A percentile compares a stretch with the other conserved stretches of the same genome.
Conservation (phyloP, 2,329 filamentous ascomycete species). For the Ophiostoma triangulosporum region DNA sequence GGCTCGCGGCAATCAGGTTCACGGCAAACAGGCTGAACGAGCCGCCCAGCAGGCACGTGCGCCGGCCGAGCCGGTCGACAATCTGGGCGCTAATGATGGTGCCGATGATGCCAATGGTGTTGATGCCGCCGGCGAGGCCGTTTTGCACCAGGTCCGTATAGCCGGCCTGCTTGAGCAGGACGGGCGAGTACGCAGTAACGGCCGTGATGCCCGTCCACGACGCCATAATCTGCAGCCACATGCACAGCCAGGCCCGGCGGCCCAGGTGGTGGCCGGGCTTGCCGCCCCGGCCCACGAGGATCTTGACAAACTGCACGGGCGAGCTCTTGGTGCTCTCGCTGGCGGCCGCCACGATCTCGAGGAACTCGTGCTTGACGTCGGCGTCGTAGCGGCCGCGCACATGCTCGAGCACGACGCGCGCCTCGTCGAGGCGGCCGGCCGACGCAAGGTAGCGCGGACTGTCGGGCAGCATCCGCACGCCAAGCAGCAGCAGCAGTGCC, state of each 20-base stretch:
- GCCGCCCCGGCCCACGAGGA: constrained; percentile 23
- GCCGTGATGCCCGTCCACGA: constrained; percentile 31
- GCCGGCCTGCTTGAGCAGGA: constrained; percentile 21
- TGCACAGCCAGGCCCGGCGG: constrained; percentile 26
- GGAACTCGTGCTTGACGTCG: constrained; percentile 27
- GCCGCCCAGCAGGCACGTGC: constrained; percentile 26
- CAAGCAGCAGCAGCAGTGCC: constrained; percentile 25
- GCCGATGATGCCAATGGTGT: constrained; percentile 36
- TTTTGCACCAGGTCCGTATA: constrained; percentile 28
- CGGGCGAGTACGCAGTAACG: constrained; percentile 25
- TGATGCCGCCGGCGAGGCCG: constrained; percentile 35
- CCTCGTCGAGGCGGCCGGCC: constrained; percentile 18
- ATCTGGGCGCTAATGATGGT: constrained; percentile 37
- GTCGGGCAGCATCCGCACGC: constrained; percentile 30
- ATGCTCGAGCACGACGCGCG: constrained; percentile 18
- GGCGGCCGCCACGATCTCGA: constrained; percentile 27
- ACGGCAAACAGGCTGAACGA: constrained; percentile 26
- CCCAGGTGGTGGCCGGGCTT: constrained; percentile 24
- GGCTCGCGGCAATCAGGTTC: constrained; percentile 25
- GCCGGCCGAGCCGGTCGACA: constrained; percentile 34
- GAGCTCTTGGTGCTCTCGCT: constrained; percentile 24
- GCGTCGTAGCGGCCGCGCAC: constrained; percentile 21
- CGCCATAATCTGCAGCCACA: constrained; percentile 29
- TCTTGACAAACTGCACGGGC: constrained; percentile 26
- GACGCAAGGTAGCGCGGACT: constrained; percentile 25